These are phyloP conservation scores for Clitocybe nebularis DNA, from an alignment of 1,284 basidiomycete species.

Conservation along the genomic window DNA sequence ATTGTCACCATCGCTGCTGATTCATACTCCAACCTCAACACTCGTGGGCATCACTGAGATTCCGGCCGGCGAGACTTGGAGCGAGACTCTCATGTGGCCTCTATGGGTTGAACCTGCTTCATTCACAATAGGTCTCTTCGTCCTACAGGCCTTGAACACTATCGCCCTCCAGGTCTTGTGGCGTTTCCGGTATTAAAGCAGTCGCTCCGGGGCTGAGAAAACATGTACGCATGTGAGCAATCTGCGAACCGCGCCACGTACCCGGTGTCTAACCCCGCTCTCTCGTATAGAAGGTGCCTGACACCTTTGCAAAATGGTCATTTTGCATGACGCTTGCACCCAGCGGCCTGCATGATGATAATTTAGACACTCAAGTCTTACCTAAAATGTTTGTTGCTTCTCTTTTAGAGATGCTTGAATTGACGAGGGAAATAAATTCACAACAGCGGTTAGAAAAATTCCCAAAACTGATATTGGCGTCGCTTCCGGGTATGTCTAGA, in stretches of 20 bases:
- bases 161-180: no score
- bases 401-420: constrained; percentile 51
- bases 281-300: no score
- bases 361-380: no score
- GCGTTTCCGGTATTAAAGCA: no score
- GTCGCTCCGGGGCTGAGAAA: no score
- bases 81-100: no score
- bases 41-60: not conserved
- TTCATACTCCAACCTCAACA: not conserved
- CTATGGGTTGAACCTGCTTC: not conserved
- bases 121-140: no score
- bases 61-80: no score
- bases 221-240: no score
- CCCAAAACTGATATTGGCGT: constrained; percentile 31
- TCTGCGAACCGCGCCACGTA: constrained; percentile 64
- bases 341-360: no score
- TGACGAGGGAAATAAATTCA: constrained; percentile 46
- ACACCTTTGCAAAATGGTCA: constrained; percentile 64
- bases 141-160: no score
- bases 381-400: constrained; percentile 46
- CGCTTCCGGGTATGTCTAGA: not conserved
- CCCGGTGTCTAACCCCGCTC: constrained; percentile 59
- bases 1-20: not conserved
- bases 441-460: constrained; percentile 55
- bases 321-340: no score